Evolutionary conservation across 1,284 basidiomycete genomes (phyloP).

Genomic region (Anthracocystis setariae): DNA sequence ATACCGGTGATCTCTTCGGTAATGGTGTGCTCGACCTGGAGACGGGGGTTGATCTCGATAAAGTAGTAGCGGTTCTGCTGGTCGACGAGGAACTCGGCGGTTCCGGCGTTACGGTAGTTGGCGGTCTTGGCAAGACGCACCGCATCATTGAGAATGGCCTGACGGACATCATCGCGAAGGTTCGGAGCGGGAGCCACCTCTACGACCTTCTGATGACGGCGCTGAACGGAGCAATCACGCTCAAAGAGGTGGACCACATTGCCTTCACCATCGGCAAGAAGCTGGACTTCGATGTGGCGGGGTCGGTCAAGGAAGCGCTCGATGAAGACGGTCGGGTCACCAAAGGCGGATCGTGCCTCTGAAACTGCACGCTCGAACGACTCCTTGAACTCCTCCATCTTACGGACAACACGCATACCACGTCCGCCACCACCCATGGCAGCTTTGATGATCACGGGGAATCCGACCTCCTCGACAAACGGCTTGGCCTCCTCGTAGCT

Average conservation of each 20-base stretch:
- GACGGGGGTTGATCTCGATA: slow-evolving; percentile 98
- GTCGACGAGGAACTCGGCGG: slow-evolving; percentile 97
- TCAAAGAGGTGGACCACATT: slow-evolving; percentile 99
- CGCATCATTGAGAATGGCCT: slow-evolving; percentile 97
- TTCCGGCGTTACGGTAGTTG: slow-evolving; percentile 98
- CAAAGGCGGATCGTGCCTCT: slow-evolving; percentile 93
- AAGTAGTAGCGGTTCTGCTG: slow-evolving; percentile 95
- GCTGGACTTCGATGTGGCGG: slow-evolving; percentile 97
- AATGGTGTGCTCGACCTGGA: slow-evolving; percentile 95
- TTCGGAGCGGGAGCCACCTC: slow-evolving; percentile 97
- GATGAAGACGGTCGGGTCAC: slow-evolving; percentile 98
- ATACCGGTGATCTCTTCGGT: slow-evolving; percentile 99
- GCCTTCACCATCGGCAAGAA: slow-evolving; percentile 98
- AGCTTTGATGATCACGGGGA: slow-evolving; percentile 99
- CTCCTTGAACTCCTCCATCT: slow-evolving; percentile 88
- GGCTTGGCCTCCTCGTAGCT: slow-evolving; percentile 82
- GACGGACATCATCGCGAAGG: slow-evolving; percentile 87
- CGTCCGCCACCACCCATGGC: slow-evolving; percentile 99
- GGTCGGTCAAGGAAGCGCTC: slow-evolving; percentile 99
- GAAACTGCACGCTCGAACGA: slow-evolving; percentile 92
- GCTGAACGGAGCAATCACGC: slow-evolving; percentile 98
- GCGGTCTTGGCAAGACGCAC: slow-evolving; percentile 97
- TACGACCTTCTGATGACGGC: slow-evolving; percentile 99
- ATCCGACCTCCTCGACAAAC: slow-evolving; percentile 93
- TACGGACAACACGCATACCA: slow-evolving; percentile 75